Conservation (phyloP, 148 eudicot genomes). For the Nyssa sinensis region DNA sequence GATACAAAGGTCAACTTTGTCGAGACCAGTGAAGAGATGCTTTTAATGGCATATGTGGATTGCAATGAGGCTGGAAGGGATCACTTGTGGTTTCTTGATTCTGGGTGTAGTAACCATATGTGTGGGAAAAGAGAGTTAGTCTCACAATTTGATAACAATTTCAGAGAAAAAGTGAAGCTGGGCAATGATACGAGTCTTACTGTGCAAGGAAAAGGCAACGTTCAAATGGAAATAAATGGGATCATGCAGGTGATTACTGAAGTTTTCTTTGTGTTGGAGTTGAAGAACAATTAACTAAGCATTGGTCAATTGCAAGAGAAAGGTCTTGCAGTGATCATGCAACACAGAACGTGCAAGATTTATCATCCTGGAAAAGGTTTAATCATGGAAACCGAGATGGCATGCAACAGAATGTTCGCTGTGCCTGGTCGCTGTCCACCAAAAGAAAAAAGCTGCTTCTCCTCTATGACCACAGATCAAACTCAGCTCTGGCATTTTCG, state of each 20-base stretch:
- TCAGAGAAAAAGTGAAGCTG: background rate
- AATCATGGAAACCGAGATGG: too few species aligned
- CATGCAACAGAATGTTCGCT: background rate
- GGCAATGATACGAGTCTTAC: too few species aligned
- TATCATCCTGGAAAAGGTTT: background rate
- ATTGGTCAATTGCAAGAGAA: conserved; percentile 4
- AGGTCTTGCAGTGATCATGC: background rate
- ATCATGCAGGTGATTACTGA: background rate
- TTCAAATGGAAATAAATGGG: background rate
- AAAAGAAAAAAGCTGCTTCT: background rate
- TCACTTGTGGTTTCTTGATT: too few species aligned
- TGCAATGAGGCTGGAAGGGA: background rate
- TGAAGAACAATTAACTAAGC: background rate
- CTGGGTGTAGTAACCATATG: too few species aligned
- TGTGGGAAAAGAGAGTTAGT: background rate
- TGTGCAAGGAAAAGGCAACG: background rate
- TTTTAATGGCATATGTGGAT: background rate
- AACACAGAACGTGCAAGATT: background rate
- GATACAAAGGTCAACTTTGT: background rate
- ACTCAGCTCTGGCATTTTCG: background rate
- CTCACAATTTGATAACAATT: background rate
- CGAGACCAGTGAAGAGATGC: background rate
- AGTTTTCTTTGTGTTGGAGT: background rate
- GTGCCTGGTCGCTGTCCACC: background rate
- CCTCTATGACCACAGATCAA: too few species aligned